Percentiles rank a stretch among this genome's conserved stretches.
Conservation (phyloP, 192 early-diverging fungal species). For the Linnemannia hyalina region DNA sequence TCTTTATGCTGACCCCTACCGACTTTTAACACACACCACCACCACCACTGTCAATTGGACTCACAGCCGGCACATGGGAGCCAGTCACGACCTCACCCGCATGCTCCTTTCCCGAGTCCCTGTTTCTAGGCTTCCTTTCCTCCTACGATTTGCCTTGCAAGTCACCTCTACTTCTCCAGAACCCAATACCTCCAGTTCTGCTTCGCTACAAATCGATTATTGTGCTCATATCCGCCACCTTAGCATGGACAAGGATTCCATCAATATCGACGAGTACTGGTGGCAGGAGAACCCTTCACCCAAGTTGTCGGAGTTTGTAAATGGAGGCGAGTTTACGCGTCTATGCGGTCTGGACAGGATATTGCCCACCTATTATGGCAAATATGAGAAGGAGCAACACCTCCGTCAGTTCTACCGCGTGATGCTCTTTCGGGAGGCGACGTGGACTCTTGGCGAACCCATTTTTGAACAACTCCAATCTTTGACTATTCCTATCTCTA, state of each 20-base stretch:
- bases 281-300: background rate
- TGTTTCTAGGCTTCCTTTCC: background rate
- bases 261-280: background rate
- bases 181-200: background rate
- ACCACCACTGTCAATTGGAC: background rate
- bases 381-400: background rate
- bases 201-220: background rate
- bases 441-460: background rate
- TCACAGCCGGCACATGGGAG: background rate
- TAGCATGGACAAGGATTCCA: background rate
- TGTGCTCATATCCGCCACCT: background rate
- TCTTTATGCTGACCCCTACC: background rate
- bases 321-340: background rate
- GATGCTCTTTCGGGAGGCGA: background rate
- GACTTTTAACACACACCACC: background rate
- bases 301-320: background rate
- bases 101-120: background rate
- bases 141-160: background rate
- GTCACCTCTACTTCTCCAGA: background rate
- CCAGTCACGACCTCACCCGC: background rate
- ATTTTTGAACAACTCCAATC: background rate
- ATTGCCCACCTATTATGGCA: background rate
- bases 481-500: background rate
- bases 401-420: background rate
- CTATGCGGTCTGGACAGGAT: background rate